Evolutionary conservation across 495 filamentous ascomycete species (phyloP).

Genomic region (Daldinia decipiens): DNA sequence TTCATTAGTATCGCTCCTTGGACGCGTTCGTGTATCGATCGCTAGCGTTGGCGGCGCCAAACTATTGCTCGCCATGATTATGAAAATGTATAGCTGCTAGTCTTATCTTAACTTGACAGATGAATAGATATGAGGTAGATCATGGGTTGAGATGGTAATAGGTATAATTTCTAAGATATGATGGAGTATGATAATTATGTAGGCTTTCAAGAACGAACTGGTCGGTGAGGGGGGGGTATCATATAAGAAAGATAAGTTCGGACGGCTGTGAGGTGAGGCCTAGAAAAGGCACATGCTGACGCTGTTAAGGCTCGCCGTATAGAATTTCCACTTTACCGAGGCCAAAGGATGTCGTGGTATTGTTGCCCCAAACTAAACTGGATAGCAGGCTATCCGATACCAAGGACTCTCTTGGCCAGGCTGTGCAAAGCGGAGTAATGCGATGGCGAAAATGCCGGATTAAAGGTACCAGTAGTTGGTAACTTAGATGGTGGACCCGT

Average conservation of each 20-base stretch:
- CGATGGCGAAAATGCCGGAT: slow-evolving; percentile 14
- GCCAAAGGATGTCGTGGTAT: neutral
- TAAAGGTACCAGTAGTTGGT: slow-evolving; percentile 14
- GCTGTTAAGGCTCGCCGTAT: slow-evolving; percentile 10
- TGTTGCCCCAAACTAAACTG: neutral
- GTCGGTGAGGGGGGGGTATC: slow-evolving; percentile 29
- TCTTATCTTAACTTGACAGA: slow-evolving; percentile 10
- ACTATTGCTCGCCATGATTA: slow-evolving; percentile 40
- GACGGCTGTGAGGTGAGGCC: slow-evolving; percentile 13
- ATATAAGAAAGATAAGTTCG: slow-evolving; percentile 16
- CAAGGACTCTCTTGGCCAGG: slow-evolving; percentile 17
- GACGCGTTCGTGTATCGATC: slow-evolving; percentile 40
- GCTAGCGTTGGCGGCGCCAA: slow-evolving; percentile 42
- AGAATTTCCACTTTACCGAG: slow-evolving; percentile 24
- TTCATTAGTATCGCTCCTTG: slow-evolving; percentile 47
- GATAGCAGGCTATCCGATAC: slow-evolving; percentile 14
- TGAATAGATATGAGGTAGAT: neutral
- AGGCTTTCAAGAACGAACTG: neutral
- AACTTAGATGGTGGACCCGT: slow-evolving; percentile 16
- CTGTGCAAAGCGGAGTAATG: slow-evolving; percentile 28
- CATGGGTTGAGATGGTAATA: slow-evolving; percentile 1
- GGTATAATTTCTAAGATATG: slow-evolving; percentile 11
- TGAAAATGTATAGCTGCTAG: neutral
- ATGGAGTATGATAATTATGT: slow-evolving; percentile 3
- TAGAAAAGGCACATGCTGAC: slow-evolving; percentile 31